Conservation (phyloP, 2,329 filamentous ascomycete genomes). For the Massarina eburnea region DNA sequence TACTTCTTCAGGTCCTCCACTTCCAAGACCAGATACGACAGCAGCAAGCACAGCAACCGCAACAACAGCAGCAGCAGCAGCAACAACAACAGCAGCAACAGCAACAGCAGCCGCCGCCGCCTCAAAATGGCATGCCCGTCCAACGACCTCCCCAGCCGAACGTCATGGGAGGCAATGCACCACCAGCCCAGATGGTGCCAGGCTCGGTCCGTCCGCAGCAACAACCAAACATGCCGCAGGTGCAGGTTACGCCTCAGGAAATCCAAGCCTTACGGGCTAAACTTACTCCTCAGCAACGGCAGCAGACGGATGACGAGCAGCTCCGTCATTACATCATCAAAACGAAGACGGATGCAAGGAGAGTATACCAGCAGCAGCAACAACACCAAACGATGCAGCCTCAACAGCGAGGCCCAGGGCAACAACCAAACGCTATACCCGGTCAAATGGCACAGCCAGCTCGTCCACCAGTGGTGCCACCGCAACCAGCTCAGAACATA, state of each 20-base stretch:
- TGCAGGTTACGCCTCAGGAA: conserved; percentile 44
- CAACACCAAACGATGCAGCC: conserved; percentile 27
- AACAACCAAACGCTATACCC: conserved; percentile 30
- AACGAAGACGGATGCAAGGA: conserved; percentile 24
- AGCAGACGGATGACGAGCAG: conserved; percentile 31
- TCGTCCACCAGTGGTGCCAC: conserved; percentile 25
- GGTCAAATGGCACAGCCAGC: conserved; percentile 20
- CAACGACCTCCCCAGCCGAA: conserved; percentile 22
- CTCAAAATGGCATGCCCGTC: conserved; percentile 21
- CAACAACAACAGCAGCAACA: conserved; percentile 46
- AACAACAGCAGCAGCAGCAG: conserved; percentile 49
- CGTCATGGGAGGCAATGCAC: conserved; percentile 30
- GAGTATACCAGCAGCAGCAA: conserved; percentile 20
- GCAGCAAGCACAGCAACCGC: conserved; percentile 46
- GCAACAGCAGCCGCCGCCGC: conserved; percentile 17
- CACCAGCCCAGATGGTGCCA: conserved; percentile 44
- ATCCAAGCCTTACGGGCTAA: conserved; percentile 41
- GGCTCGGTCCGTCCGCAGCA: conserved; percentile 31
- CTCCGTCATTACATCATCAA: conserved; percentile 28
- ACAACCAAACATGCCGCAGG: conserved; percentile 27
- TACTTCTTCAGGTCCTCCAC: conserved; percentile 46
- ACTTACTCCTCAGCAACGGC: conserved; percentile 30
- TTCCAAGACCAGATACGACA: conserved; percentile 44
- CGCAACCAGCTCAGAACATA: conserved; percentile 23
- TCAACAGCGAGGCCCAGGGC: conserved; percentile 21